Conservation (phyloP, 1,284 basidiomycete species). For the Malassezia vespertilionis region DNA sequence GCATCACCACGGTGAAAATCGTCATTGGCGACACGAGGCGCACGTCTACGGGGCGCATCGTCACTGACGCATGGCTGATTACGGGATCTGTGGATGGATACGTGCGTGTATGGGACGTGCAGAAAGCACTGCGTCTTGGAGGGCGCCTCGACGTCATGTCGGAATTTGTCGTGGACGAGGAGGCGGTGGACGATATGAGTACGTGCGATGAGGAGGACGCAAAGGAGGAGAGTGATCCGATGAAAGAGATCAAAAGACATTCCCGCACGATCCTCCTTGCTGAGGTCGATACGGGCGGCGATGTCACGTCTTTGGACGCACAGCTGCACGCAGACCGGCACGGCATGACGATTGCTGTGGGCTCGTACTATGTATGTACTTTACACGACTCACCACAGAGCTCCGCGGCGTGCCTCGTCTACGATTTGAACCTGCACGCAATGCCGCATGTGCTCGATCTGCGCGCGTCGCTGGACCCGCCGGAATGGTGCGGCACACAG, state of each 20-base stretch:
- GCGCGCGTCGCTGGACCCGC: constrained; percentile 15
- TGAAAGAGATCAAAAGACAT: constrained; percentile 5
- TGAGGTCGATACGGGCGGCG: constrained; percentile 21
- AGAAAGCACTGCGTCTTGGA: background rate
- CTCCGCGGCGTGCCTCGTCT: constrained; percentile 16
- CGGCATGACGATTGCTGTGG: constrained; percentile 14
- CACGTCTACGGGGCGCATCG: background rate
- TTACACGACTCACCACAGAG: background rate
- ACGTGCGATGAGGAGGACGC: constrained; percentile 1
- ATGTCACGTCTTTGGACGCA: constrained; percentile 19
- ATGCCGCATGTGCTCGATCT: constrained; percentile 14
- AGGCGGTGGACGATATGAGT: background rate
- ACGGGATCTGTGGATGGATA: constrained; percentile 22
- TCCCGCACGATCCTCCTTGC: constrained; percentile 16
- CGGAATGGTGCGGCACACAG: constrained; percentile 22
- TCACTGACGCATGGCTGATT: constrained; percentile 11
- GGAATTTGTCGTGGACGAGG: background rate
- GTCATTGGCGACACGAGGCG: constrained; percentile 2
- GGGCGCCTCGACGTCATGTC: constrained; percentile 4
- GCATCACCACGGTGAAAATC: constrained; percentile 21
- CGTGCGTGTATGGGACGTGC: constrained; percentile 19
- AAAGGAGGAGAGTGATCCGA: constrained; percentile 2
- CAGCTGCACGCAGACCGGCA: constrained; percentile 3
- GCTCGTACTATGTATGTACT: constrained; percentile 19
- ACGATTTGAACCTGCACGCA: constrained; percentile 14